Conservation (phyloP, 2,329 filamentous ascomycete genomes). For the Tricladium varicosporioides region DNA sequence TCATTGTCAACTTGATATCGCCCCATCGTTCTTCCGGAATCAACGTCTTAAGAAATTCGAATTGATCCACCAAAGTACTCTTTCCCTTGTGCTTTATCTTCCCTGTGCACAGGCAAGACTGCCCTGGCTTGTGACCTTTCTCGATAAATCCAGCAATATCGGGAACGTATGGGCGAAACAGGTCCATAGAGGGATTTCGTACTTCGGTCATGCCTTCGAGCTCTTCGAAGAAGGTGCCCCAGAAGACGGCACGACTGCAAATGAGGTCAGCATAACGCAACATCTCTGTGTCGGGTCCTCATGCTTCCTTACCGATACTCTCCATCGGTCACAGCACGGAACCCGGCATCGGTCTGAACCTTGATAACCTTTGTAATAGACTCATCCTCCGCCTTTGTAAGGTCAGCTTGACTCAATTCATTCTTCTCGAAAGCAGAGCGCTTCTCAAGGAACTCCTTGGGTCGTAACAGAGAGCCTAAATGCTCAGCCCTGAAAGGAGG, state of each 20-base stretch:
- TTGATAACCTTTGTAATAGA: slow-evolving; percentile 58
- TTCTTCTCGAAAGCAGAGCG: slow-evolving; percentile 55
- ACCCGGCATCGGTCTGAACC: slow-evolving; percentile 55
- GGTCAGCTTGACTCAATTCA: slow-evolving; percentile 42
- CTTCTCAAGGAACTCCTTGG: slow-evolving; percentile 53
- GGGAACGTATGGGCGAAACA: slow-evolving; percentile 40
- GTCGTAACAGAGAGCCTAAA: slow-evolving; percentile 61
- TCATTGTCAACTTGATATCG: slow-evolving; percentile 68
- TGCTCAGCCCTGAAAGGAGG: slow-evolving; percentile 60
- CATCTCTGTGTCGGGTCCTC: not conserved
- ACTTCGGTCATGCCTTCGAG: slow-evolving; percentile 31
- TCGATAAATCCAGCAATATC: slow-evolving; percentile 43
- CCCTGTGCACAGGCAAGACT: slow-evolving; percentile 44
- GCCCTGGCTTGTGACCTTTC: slow-evolving; percentile 46
- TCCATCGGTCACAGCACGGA: slow-evolving; percentile 57
- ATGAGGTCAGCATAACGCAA: not conserved
- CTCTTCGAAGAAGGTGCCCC: slow-evolving; percentile 31
- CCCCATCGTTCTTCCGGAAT: slow-evolving; percentile 61
- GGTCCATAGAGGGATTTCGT: slow-evolving; percentile 35
- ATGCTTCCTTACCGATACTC: slow-evolving; percentile 42
- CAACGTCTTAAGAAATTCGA: slow-evolving; percentile 55
- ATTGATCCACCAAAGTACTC: slow-evolving; percentile 43
- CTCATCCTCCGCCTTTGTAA: slow-evolving; percentile 49
- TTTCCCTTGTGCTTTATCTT: slow-evolving; percentile 45
- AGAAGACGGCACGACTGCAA: slow-evolving; percentile 28